Evolutionary conservation across 106 monocot species (phyloP), one percentile per base, ranked within the genome.

Genomic region (Dendrobium officinale): DNA sequence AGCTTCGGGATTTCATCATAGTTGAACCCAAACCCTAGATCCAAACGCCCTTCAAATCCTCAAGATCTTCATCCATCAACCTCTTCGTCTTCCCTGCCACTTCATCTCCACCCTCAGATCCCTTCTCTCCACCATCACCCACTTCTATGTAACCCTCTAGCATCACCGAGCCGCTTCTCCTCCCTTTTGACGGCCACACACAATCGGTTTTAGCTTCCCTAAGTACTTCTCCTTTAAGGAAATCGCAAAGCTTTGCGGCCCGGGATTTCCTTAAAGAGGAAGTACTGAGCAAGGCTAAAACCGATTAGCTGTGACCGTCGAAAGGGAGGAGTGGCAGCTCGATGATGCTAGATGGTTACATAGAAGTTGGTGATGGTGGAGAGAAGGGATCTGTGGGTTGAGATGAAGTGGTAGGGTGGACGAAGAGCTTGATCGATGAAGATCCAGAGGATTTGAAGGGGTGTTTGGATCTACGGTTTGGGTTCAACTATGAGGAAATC

Each of bases 1-100:
- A 88, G 85, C 85, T 85, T 85, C 13, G 88, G 88, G 22, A 88
- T 88, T 75, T 83, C 88, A 8, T 88, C 88, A 44, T 88, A 88
- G 73, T 72, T 85, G 78, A 88, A 88, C 10, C 88, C 88, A 41
- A 88, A 88, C 68, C 88, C 88, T 10, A 88, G 80, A 80, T 88
- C 83, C 54, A 88, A 58, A 78, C 85, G 11, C 88, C 88, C 66
- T 88, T 88, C 45, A 88, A 37, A 56, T 77, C 82, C 67, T 82
- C 82, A 4, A 77, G 77, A 33, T 82, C 82, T 56, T 82, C 82
- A 67, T 88, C 85, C 9, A 85, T 88, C 47, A 88, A 59, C 80
- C 88, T 88, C 88, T 88, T 88, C 80, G 88, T 85, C 67, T 85
- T 78, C 29, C 80, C 82, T 42, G 82, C 82, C 8, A 55, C 78